A percentile compares a stretch with the other conserved stretches of the same genome.
These are phyloP conservation scores for Cryptococcus hybrid DNA, from an alignment of 1,284 basidiomycete species.

Conservation along the genomic window DNA sequence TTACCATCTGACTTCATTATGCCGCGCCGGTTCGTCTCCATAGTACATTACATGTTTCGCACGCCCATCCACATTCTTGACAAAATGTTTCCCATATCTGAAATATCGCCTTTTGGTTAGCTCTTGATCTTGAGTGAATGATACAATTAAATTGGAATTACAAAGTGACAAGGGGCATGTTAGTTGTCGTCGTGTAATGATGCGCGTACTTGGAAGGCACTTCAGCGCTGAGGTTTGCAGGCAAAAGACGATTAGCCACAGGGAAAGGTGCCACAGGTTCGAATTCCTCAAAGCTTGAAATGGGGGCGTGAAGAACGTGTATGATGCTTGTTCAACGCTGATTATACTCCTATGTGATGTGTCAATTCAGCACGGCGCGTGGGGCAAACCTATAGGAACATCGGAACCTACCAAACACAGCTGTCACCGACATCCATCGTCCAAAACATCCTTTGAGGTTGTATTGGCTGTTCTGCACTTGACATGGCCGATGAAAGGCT, in stretches of 20 bases:
- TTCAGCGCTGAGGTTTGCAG: slow-evolving; percentile 58
- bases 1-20: slow-evolving; percentile 82
- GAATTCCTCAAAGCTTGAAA: slow-evolving; percentile 38
- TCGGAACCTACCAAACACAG: slow-evolving; percentile 32
- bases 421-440: slow-evolving; percentile 39
- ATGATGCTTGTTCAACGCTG: slow-evolving; percentile 51
- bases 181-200: slow-evolving; percentile 34
- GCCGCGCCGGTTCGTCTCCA: slow-evolving; percentile 78
- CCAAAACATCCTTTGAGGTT: slow-evolving; percentile 26
- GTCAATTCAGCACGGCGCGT: background rate
- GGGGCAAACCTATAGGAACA: background rate
- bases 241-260: slow-evolving; percentile 75
- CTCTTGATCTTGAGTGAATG: background rate
- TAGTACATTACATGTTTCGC: slow-evolving; percentile 64
- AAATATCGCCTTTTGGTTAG: slow-evolving; percentile 39
- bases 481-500: slow-evolving; percentile 5
- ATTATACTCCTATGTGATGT: slow-evolving; percentile 40
- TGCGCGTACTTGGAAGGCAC: slow-evolving; percentile 26
- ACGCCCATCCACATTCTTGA: slow-evolving; percentile 66
- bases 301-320: slow-evolving; percentile 90
- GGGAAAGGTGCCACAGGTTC: slow-evolving; percentile 87
- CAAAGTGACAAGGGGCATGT: slow-evolving; percentile 39
- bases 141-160: slow-evolving; percentile 18
- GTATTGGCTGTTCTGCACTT: background rate
- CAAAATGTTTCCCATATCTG: slow-evolving; percentile 89